Evolutionary conservation across 1,284 basidiomycete species (phyloP).

Genomic region (Dichomitus squalens): DNA sequence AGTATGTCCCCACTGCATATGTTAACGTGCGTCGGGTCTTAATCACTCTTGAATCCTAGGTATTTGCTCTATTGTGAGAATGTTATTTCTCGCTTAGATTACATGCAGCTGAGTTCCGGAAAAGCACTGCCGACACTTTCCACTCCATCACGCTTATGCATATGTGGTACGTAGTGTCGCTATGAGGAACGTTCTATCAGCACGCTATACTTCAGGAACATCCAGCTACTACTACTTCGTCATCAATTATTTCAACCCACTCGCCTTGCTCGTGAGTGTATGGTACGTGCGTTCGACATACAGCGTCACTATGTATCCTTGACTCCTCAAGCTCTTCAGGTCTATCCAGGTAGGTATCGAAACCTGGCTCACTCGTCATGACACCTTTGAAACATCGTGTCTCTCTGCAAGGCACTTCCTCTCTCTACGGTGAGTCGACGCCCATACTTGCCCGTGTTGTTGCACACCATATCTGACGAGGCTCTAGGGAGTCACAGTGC

Average conservation of each 20-base stretch:
- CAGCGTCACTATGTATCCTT: not conserved
- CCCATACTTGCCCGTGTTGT: not conserved
- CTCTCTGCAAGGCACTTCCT: not conserved
- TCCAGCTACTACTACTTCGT: conserved; percentile 1
- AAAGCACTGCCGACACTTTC: not conserved
- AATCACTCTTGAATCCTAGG: not conserved
- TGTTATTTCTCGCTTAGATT: not conserved
- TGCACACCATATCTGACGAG: not conserved
- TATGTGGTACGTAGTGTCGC: not conserved
- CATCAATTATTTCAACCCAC: not conserved
- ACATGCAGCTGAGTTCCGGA: not conserved
- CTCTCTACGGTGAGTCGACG: not conserved
- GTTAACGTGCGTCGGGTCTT: too few relatives aligned
- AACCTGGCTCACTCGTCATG: too few relatives aligned
- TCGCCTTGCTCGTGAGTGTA: not conserved
- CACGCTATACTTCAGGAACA: not conserved
- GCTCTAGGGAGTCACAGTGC: not conserved
- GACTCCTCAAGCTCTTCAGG: not conserved
- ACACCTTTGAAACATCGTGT: not conserved
- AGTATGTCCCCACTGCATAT: not conserved
- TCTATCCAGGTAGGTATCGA: not conserved
- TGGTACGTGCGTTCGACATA: not conserved
- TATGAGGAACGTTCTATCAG: too few relatives aligned
- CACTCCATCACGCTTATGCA: not conserved
- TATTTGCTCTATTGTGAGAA: not conserved